A percentile compares a stretch with the other conserved stretches of the same genome.
Evolutionary conservation across 2,329 filamentous ascomycete species (phyloP).

Genomic region (Mariannaea sp.): DNA sequence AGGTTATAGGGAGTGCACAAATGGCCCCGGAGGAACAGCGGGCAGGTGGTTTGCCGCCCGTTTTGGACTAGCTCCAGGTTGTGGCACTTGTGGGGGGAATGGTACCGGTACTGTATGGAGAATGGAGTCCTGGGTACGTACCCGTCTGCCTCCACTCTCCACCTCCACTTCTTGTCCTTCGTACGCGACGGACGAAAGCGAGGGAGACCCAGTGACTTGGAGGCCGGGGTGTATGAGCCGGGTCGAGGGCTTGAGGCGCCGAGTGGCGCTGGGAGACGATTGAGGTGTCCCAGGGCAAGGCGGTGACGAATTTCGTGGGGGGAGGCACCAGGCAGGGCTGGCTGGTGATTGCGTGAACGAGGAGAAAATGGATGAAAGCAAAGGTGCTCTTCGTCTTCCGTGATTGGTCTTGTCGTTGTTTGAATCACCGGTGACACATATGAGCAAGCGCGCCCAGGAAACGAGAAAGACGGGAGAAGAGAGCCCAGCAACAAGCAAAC

Average conservation of each 20-base stretch:
- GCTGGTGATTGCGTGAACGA: neutral
- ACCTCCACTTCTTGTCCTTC: conserved; percentile 18
- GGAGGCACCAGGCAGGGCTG: conserved; percentile 8
- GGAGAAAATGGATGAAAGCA: neutral
- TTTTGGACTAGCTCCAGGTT: conserved; percentile 34
- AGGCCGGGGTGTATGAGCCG: conserved; percentile 27
- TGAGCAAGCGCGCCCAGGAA: no score
- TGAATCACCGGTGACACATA: neutral
- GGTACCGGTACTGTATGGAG: conserved; percentile 23
- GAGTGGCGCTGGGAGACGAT: conserved; percentile 34
- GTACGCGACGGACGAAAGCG: conserved; percentile 13
- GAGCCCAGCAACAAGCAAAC: no score
- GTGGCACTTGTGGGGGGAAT: conserved; percentile 10
- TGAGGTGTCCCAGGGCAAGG: conserved; percentile 19
- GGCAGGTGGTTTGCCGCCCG: conserved; percentile 33
- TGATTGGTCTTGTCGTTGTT: neutral
- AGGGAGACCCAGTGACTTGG: conserved; percentile 20
- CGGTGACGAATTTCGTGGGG: conserved; percentile 40
- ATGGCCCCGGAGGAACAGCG: conserved; percentile 19
- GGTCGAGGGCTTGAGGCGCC: conserved; percentile 31
- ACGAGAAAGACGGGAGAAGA: no score
- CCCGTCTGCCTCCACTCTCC: no score
- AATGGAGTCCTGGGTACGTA: conserved; percentile 13
- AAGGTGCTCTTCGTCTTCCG: no score
- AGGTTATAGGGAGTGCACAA: conserved; percentile 35